Conservation (phyloP, 805 yeast species). For the Hanseniaspora pseudoguilliermondii region DNA sequence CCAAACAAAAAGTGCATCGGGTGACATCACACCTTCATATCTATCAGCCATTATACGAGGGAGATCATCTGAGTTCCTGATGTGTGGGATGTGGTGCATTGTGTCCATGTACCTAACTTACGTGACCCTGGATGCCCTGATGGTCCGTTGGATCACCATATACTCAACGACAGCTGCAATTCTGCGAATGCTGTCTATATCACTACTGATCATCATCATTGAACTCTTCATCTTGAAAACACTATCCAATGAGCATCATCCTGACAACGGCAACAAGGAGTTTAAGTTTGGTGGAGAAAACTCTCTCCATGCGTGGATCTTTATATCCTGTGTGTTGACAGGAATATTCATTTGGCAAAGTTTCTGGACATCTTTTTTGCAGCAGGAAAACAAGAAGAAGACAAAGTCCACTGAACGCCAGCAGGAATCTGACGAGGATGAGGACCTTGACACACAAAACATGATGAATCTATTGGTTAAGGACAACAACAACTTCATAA, state of each 20-base stretch:
- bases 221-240: conserved; percentile 57
- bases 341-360: conserved; percentile 71
- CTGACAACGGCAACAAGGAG: neutral
- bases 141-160: conserved; percentile 87
- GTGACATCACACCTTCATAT: conserved; percentile 15
- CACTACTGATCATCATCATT: conserved; percentile 54
- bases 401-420: conserved; percentile 1
- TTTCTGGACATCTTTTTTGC: conserved; percentile 69
- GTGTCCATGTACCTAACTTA: conserved; percentile 78
- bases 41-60: conserved; percentile 38
- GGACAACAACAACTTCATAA: conserved; percentile 21
- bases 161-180: conserved; percentile 83
- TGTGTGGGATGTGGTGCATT: conserved; percentile 85
- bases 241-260: conserved; percentile 32
- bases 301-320: conserved; percentile 79
- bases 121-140: conserved; percentile 73
- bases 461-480: neutral
- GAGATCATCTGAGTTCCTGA: conserved; percentile 60
- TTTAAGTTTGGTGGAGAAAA: conserved; percentile 46
- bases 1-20: conserved; percentile 20
- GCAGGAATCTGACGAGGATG: neutral
- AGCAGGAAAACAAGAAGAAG: conserved; percentile 26
- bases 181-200: conserved; percentile 71
- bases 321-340: conserved; percentile 76
- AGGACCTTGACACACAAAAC: neutral